Base-by-base conservation (phyloP, 2,329 filamentous ascomycete genomes). In the Cadophora gregata region DNA sequence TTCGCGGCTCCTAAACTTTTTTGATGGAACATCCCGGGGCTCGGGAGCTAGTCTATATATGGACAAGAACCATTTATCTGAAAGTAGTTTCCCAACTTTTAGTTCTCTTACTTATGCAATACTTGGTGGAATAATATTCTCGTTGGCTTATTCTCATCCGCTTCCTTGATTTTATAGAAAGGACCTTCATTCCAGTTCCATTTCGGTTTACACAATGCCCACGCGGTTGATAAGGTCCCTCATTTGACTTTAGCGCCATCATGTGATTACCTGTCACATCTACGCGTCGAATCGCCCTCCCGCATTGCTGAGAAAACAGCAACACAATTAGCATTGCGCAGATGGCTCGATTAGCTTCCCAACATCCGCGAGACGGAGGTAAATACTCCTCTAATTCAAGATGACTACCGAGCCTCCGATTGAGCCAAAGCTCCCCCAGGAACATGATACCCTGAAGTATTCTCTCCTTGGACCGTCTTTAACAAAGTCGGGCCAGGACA, bases 401-500 rank as follows among this genome's bases (percentile, higher is more conserved):
- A 76, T 70, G 75, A 68, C 63, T 60, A 61, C 56, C 65, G 66
- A 72, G 55, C 38, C 56, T 25, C 64, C 63, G 47, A 67, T 21
- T 9, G 71, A 72, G 24, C 45, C 59, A n/a, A 69, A 73, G 27
- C 31, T 63, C 12, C 56, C 60, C 19, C 59, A 68, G 10, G 71
- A 74, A 59, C 85, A 89, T 74, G 82, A 85, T 64, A 93, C 91
- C 4, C 84, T 98, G 64, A 97, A 97, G 76, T 97, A 98, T 78
- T 90, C 91, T 64, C 85, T 98, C 0, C 84, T 98, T 0, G 96
- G 96, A 0, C 95, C 94, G 0, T 97, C 94, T 6, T 82, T 98
- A 62, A 95, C 93, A 25, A 99, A 99, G 79, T 92, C 94, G 33
- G 96, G 96, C 1, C 94, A 98, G 77, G 93, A 97, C 75, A 84